Evolutionary conservation across 495 filamentous ascomycete species (phyloP), one percentile per base, ranked within the genome.

Genomic region (Bathelium albidoporum): DNA sequence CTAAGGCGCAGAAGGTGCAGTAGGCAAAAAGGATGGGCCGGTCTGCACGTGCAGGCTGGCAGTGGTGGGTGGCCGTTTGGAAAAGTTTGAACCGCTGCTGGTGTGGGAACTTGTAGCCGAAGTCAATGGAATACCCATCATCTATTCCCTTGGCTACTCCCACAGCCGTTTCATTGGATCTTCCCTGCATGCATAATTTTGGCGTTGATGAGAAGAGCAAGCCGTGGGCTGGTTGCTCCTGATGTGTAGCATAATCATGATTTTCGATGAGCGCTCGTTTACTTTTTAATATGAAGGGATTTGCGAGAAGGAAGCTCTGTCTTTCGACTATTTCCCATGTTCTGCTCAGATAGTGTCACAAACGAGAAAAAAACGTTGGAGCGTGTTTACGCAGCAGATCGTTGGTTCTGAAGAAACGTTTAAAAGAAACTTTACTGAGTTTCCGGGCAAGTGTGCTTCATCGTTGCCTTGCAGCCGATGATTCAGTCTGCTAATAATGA

Each of bases 1-100:
- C 78, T 18, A 79, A 87, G 72, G 76, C 80, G 63, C 88, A 88
- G 78, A 92, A 89, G 81, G 77, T 77, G 41, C 76, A 82, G 72
- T 88, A 82, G 77, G 59, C 22, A 31, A 2, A 2, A 24, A 18
- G 9, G 1, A 28, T 2, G 24, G 22, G 24, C 0, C 18, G 0
- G 20, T 49, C n/a, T n/a, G n/a, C n/a, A n/a, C n/a, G n/a, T n/a
- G n/a, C n/a, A n/a, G n/a, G n/a, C n/a, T n/a, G n/a, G n/a, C n/a
- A n/a, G n/a, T n/a, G n/a, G n/a, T n/a, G n/a, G n/a, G n/a, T n/a
- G n/a, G n/a, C n/a, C n/a, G n/a, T n/a, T n/a, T n/a, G n/a, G n/a
- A 2, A 2, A 24, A 18, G 9, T 1, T 12, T 2, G 24, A 20
- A 22, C 0, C 18, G 0, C 5, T 49, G 22, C 9, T 29, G 9